Conservation (phyloP, 2,329 filamentous ascomycete species). For the Penicillium sp. region DNA sequence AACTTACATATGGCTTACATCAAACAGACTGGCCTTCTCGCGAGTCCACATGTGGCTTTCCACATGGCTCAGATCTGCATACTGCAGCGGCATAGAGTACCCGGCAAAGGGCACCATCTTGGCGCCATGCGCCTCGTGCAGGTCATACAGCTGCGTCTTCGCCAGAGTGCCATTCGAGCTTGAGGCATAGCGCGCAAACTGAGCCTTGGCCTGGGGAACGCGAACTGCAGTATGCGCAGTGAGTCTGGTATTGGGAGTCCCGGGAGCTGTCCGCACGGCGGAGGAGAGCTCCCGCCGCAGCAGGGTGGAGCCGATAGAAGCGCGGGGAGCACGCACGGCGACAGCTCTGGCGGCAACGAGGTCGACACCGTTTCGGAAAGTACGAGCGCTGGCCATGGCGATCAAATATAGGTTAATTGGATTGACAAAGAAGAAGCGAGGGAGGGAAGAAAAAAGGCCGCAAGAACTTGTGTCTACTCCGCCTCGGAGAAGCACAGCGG, state of each 20-base stretch:
- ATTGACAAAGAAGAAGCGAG: conserved; percentile 13
- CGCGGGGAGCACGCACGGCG: conserved; percentile 23
- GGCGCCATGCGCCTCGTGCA: conserved; percentile 70
- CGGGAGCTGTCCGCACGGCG: conserved; percentile 24
- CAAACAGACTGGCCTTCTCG: conserved; percentile 81
- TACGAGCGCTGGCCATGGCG: conserved; percentile 29
- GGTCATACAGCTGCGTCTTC: conserved; percentile 68
- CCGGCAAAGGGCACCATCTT: conserved; percentile 98
- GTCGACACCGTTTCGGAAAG: conserved; percentile 29
- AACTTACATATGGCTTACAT: conserved; percentile 88
- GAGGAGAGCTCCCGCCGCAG: conserved; percentile 28
- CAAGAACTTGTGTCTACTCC: conserved; percentile 9
- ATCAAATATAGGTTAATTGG: conserved; percentile 15
- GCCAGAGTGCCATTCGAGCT: conserved; percentile 27
- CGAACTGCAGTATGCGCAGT: conserved; percentile 11
- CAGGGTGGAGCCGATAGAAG: conserved; percentile 30
- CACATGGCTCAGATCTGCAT: conserved; percentile 67
- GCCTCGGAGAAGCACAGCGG: conserved; percentile 25
- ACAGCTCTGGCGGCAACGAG: conserved; percentile 27
- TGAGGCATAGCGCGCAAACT: conserved; percentile 32
- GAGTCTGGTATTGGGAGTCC: conserved; percentile 10
- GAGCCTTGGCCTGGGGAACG: conserved; percentile 11
- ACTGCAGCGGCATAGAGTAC: conserved; percentile 89
- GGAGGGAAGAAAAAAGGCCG: conserved; percentile 12
- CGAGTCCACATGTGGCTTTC: conserved; percentile 90